phyloP scores from a whole-genome alignment of 2,329 filamentous ascomycete species.

The Aspergillus ustus region DNA sequence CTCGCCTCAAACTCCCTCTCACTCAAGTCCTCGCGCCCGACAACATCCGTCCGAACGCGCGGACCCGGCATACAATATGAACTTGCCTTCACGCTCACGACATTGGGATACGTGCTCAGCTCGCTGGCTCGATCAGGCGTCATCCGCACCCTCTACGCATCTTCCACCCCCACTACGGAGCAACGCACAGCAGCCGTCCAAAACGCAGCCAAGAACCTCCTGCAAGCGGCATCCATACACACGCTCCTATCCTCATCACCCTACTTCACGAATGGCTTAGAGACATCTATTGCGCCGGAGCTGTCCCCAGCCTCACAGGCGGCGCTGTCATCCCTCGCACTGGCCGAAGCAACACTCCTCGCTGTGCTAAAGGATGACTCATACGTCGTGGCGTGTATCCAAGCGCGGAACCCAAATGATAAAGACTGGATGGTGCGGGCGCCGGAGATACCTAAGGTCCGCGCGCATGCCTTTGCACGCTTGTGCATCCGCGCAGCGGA shows the following conservation, averaged over 20 bases:
- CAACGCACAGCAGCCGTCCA: conserved; percentile 72
- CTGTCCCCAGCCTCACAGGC: conserved; percentile 50
- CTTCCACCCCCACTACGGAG: conserved; percentile 65
- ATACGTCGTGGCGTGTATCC: conserved; percentile 80
- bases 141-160: conserved; percentile 70
- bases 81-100: conserved; percentile 76
- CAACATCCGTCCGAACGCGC: conserved; percentile 66
- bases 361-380: conserved; percentile 94
- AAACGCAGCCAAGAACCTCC: conserved; percentile 74
- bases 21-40: conserved; percentile 31
- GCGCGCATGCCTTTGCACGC: conserved; percentile 84
- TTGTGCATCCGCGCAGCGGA: conserved; percentile 87
- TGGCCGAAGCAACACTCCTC: conserved; percentile 87
- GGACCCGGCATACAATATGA: conserved; percentile 81
- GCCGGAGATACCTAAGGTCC: conserved; percentile 84
- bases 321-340: conserved; percentile 61
- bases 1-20: conserved; percentile 57
- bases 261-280: conserved; percentile 38
- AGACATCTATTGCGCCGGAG: conserved; percentile 43
- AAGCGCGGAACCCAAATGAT: conserved; percentile 79
- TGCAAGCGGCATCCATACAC: conserved; percentile 79
- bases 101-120: conserved; percentile 75
- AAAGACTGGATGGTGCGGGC: conserved; percentile 97
- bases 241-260: conserved; percentile 68
- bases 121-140: conserved; percentile 74